Conservation (phyloP, 2,329 filamentous ascomycete genomes). For the Fusarium sp. region DNA sequence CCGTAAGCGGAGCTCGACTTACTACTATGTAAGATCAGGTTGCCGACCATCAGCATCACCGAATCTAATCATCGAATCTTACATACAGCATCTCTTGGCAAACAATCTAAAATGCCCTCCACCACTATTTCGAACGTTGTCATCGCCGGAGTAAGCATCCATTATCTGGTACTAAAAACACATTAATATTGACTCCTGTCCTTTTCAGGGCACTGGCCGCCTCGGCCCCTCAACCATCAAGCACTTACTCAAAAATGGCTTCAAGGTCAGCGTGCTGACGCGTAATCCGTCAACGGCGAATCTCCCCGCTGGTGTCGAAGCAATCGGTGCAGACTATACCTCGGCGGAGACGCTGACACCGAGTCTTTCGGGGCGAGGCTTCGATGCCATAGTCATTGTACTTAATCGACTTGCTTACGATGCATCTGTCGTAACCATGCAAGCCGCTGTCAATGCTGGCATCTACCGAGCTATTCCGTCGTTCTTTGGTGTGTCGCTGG, state of each 20-base stretch:
- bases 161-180: fast-evolving
- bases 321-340: slow-evolving; percentile 6
- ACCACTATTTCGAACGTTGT: background rate
- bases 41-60: no score
- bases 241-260: background rate
- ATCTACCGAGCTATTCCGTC: slow-evolving; percentile 9
- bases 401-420: slow-evolving; percentile 17
- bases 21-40: background rate
- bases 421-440: background rate
- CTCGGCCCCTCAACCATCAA: slow-evolving; percentile 4
- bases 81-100: fast-evolving
- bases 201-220: slow-evolving; percentile 1
- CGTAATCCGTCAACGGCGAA: background rate
- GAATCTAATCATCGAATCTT: background rate
- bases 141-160: background rate
- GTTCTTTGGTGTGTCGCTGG: slow-evolving; percentile 3
- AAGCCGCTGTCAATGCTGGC: slow-evolving; percentile 1
- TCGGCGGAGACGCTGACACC: background rate
- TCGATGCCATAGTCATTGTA: slow-evolving; percentile 13
- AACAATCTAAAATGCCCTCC: background rate
- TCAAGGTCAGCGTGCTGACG: slow-evolving; percentile 16
- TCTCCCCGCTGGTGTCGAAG: background rate
- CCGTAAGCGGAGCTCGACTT: background rate
- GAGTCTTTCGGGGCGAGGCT: background rate
- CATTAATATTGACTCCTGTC: fast-evolving